Evolutionary conservation across 306 rosid species (phyloP).

Genomic region (Parietaria judaica): DNA sequence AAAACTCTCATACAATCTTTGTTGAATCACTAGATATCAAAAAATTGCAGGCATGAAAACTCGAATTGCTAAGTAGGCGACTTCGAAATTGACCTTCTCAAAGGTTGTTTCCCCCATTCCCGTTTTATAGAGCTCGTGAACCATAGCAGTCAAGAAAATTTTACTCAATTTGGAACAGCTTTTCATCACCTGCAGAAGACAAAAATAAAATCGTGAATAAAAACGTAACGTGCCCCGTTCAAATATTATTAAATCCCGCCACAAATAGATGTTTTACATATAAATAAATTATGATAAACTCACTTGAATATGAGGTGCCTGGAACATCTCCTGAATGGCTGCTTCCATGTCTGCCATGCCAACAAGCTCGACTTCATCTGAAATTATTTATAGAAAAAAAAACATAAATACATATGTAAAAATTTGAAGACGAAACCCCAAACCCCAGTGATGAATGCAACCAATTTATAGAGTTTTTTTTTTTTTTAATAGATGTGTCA

Average conservation of each 20-base stretch:
- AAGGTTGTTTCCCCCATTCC: slow-evolving; percentile 96
- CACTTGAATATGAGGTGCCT: slow-evolving; percentile 98
- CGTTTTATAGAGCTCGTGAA: slow-evolving; percentile 76
- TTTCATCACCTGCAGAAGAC: slow-evolving; percentile 66
- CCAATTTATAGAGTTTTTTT: no score
- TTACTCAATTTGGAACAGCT: slow-evolving; percentile 61
- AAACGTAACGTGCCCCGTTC: not conserved
- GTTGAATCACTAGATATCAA: no score
- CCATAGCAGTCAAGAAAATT: slow-evolving; percentile 86
- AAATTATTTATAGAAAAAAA: slow-evolving; percentile 1
- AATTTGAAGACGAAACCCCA: no score
- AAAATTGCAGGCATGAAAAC: no score
- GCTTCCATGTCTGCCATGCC: slow-evolving; percentile 71
- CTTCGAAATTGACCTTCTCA: slow-evolving; percentile 53
- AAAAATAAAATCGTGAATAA: not conserved
- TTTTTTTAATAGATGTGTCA: not conserved
- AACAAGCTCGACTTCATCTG: slow-evolving; percentile 49
- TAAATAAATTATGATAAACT: slow-evolving; percentile 22
- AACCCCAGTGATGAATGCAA: no score
- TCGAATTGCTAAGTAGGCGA: no score
- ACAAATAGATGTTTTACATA: slow-evolving; percentile 1
- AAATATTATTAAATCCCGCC: slow-evolving; percentile 9
- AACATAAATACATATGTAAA: no score
- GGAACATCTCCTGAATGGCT: slow-evolving; percentile 96
- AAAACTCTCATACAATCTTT: no score